Evolutionary conservation across 805 yeast species (phyloP).

Genomic region (Wickerhamomyces tratensis): DNA sequence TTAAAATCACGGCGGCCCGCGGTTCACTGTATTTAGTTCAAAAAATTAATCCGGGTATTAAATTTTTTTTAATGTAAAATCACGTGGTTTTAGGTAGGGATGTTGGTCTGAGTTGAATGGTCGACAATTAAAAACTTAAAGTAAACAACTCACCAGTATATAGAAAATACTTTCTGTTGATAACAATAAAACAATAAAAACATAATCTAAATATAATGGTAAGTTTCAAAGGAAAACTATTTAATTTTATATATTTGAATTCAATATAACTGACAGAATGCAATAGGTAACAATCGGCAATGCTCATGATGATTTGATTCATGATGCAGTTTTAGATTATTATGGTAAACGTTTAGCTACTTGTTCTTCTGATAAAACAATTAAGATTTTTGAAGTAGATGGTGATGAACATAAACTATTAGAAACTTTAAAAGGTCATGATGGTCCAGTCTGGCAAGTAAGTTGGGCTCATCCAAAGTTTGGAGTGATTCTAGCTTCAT

Average conservation of each 20-base stretch:
- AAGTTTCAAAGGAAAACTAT: background rate
- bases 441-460: slow-evolving; percentile 98
- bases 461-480: slow-evolving; percentile 99
- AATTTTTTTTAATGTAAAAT: too few relatives aligned
- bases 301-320: slow-evolving; percentile 88
- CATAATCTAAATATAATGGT: too few relatives aligned
- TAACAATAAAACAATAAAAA: too few relatives aligned
- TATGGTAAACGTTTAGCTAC: slow-evolving; percentile 95
- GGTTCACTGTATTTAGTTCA: too few relatives aligned
- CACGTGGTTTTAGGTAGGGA: too few relatives aligned
- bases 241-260: too few relatives aligned
- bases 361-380: slow-evolving; percentile 92
- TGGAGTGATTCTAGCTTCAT: slow-evolving; percentile 88
- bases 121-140: too few relatives aligned
- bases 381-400: slow-evolving; percentile 85
- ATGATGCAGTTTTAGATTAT: slow-evolving; percentile 95
- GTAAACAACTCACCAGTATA: too few relatives aligned
- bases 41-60: too few relatives aligned
- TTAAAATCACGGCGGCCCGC: too few relatives aligned
- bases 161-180: too few relatives aligned
- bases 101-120: too few relatives aligned
- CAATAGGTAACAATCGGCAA: slow-evolving; percentile 72
- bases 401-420: slow-evolving; percentile 74
- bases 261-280: background rate
- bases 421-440: slow-evolving; percentile 87